Evolutionary conservation across 2,329 filamentous ascomycete species (phyloP), one percentile per base, ranked within the genome.

Genomic region (Fusarium buharicum): DNA sequence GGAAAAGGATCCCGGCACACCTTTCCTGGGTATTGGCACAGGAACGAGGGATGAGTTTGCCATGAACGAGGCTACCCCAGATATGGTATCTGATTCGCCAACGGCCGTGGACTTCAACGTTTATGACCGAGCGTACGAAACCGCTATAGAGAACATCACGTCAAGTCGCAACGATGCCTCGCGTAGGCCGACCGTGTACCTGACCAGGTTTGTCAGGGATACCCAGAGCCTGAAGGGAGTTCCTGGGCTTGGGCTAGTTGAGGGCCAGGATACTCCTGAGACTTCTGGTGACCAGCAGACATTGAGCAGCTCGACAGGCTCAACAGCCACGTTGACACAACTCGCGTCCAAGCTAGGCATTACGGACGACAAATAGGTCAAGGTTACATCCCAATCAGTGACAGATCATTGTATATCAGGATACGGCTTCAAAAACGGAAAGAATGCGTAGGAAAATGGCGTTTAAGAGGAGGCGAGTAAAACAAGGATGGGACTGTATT

Each of bases 61-160:
- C 40, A 73, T 70, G 36, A 75, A 78, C 50, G 72, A 76, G 20
- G 66, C 73, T 10, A 76, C 75, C 13, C 75, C 76, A 3, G 75
- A 82, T 18, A 74, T 89, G 5, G 88, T 97, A 36, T 91, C 91
- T 27, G 93, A 97, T 75, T 96, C 91, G 2, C 94, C 94, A 3
- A 89, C 89, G 0, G 90, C 89, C 2, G 90, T 91, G 6, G 92
- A 96, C 58, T 92, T 92, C 68, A 88, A 95, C 71, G 89, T 98
- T 55, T 97, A 97, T 74, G 92, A 96, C 74, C 86, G 85, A 1
- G 94, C 94, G 1, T 97, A 96, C 73, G 87, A 91, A 70, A 72
- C 73, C 17, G 86, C 90, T 59, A 92, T 97, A 76, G 85, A 95
- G 24, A 84, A 89, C 14, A 94, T 97, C 69, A 78, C 76, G 66